Percentiles rank a stretch among this genome's conserved stretches.
Conservation (phyloP, 805 yeast species). For the Barnettozyma siamensis region DNA sequence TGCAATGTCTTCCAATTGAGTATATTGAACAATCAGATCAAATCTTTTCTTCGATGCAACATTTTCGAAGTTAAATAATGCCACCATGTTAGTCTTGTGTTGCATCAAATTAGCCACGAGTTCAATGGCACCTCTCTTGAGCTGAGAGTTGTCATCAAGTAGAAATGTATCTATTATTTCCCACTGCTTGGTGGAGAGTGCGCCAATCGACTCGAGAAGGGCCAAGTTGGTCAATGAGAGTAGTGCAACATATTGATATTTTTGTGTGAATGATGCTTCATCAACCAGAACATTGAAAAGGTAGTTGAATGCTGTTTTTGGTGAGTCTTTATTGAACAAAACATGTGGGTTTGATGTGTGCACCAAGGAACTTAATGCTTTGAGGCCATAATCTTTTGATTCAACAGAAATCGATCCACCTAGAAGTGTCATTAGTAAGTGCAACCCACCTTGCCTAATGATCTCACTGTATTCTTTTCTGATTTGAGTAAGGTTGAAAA, state of each 20-base stretch:
- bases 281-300: conserved; percentile 36
- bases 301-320: conserved; percentile 20
- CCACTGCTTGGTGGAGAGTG: conserved; percentile 34
- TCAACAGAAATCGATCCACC: conserved; percentile 9
- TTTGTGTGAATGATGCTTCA: conserved; percentile 17
- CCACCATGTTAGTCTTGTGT: conserved; percentile 36
- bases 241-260: conserved; percentile 46
- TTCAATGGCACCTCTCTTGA: conserved; percentile 60
- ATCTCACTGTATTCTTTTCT: conserved; percentile 26
- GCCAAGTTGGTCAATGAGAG: conserved; percentile 63
- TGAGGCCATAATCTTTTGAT: conserved; percentile 27
- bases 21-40: conserved; percentile 34
- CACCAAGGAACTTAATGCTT: conserved; percentile 39
- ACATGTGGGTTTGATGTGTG: conserved; percentile 41
- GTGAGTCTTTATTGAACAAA: conserved; percentile 28
- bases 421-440: conserved; percentile 27
- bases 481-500: conserved; percentile 27
- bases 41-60: conserved; percentile 35
- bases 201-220: conserved; percentile 35
- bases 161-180: conserved; percentile 38
- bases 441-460: conserved; percentile 42
- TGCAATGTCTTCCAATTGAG: conserved; percentile 31
- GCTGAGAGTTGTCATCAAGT: conserved; percentile 37
- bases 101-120: conserved; percentile 55
- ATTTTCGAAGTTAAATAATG: conserved; percentile 51